Base-by-base conservation (phyloP, 2,329 filamentous ascomycete species). In the Fusarium xylarioides region DNA sequence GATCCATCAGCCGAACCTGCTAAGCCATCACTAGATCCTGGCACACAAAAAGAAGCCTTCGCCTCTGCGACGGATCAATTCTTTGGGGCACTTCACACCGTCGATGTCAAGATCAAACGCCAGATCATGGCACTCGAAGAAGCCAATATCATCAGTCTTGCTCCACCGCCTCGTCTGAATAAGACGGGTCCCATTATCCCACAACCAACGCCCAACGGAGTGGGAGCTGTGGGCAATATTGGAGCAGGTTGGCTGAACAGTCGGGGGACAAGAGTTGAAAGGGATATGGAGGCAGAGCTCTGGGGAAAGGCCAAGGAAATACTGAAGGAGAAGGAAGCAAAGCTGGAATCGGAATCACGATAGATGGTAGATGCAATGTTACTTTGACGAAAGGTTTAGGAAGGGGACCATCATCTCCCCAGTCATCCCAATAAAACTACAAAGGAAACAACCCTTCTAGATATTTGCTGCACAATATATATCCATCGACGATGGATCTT, bases 221-320 rank as follows among this genome's bases (percentile, higher is more conserved):
- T 85, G 63, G 89, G 86, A 28, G 86, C 85, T 75, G 87, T 90
- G 38, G 89, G 88, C 15, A 84, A 83, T 34, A 85, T 98, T 59
- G 95, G 98, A 79, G 91, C 97, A 19, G 95, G 95, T 37, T 95
- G 93, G 90, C 83, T 98, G 76, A 98, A 98, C 80, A 95, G 93
- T 77, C 89, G 94, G 64, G 94, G 93, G 69, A 92, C 93, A 71
- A 92, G 92, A 71, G 93, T 97, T 28, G 93, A 93, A 63, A 89
- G 91, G 77, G 92, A 94, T 71, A 96, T 95, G 87, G 94, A 97
- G 79, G 89, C 89, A 4, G 94, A 98, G 82, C 83, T 97, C 49
- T 92, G 95, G 90, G 86, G 68, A 11, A 82, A 81, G 60, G 82
- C 82, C 19, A 81, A 80, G 62, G 78, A 75, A 16, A 79, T 84